Base-by-base conservation (phyloP, 768 basidiomycete species). In the Boletus bicolor region DNA sequence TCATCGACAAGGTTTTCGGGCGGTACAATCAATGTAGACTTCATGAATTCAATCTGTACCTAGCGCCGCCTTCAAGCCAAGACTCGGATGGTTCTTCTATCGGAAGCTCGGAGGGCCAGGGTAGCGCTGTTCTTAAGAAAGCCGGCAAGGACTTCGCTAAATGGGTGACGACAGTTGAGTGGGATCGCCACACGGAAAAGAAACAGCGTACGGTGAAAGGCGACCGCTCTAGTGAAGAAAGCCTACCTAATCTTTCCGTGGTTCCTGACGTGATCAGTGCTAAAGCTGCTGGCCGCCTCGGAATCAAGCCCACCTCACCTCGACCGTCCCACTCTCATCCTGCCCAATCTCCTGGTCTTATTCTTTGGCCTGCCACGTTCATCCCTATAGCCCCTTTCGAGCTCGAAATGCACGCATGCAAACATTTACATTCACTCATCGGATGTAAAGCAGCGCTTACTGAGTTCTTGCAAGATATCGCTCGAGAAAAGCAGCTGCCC, bases 361-460 rank as follows among this genome's bases (percentile, higher is more conserved):
- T 89, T 24, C 70, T 88, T 35, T 81, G 75, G 77, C 83, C 81
- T 7, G 71, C 76, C 26, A 82, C 79, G 7, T 86, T 85, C 66
- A 73, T 89, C 44, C 79, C 85, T 1, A 72, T 86, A 60, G 53
- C 76, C 0, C 77, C 86, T 24, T 64, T 68, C 4, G 87, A 87
- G 64, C 73, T 90, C 35, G 88, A 90, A 72, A 83, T 87, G 83
- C 85, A 89, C 62, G 77, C 82, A n/a, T 85, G 83, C 72, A 86
- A 83, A 70, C 77, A 84, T 64, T 71, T 89, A 47, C 85, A 90
- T 64, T 77, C 77, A 7, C 66, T 91, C 3, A 73, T 91, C 26
- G 82, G 81, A 32, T 86, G 82, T 64, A 81, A 82, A 63, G 74
- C 75, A 36, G 85, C 87, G 5, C 72, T 91, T 10, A 65, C 60